A percentile compares a stretch with the other conserved stretches of the same genome.
Evolutionary conservation across 2,329 filamentous ascomycete species (phyloP).

Genomic region (Ophiocordyceps camponoti-leonardi): DNA sequence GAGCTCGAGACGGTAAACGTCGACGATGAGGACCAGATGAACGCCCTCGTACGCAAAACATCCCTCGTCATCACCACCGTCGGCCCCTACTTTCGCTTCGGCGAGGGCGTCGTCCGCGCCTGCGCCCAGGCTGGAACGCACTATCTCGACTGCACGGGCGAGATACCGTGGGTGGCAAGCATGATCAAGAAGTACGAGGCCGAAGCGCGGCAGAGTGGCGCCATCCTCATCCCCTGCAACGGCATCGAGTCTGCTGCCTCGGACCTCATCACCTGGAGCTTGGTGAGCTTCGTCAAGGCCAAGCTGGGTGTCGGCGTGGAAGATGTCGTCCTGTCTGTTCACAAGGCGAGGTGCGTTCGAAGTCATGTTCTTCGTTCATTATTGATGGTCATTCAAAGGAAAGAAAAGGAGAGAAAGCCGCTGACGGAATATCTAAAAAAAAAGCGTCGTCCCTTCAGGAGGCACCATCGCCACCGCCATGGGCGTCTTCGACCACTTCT

Average conservation of each 20-base stretch:
- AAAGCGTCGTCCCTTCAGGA: conserved; percentile 32
- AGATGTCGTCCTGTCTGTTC: conserved; percentile 35
- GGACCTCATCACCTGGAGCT: conserved; percentile 38
- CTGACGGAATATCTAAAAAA: not conserved
- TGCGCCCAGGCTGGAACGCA: conserved; percentile 47
- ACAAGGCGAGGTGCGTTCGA: conserved; percentile 19
- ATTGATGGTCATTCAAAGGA: too few relatives aligned
- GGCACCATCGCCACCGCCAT: conserved; percentile 54
- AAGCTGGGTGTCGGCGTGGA: conserved; percentile 29
- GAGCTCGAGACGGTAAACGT: conserved; percentile 35
- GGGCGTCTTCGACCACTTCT: conserved; percentile 34
- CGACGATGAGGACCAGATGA: conserved; percentile 26
- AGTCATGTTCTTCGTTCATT: not conserved
- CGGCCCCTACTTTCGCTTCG: conserved; percentile 39
- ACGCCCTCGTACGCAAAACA: conserved; percentile 35
- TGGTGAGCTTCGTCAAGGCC: conserved; percentile 32
- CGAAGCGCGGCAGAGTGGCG: conserved; percentile 33
- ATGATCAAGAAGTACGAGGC: conserved; percentile 45
- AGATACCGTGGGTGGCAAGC: conserved; percentile 35
- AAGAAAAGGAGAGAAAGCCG: not conserved
- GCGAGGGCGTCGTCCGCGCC: conserved; percentile 41
- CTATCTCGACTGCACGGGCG: conserved; percentile 47
- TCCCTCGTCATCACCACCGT: conserved; percentile 39
- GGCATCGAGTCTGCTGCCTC: conserved; percentile 46
- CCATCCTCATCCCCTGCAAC: conserved; percentile 42